Conservation (phyloP, 441 rosid genomes). For the Pelargonium cotyledonis region DNA sequence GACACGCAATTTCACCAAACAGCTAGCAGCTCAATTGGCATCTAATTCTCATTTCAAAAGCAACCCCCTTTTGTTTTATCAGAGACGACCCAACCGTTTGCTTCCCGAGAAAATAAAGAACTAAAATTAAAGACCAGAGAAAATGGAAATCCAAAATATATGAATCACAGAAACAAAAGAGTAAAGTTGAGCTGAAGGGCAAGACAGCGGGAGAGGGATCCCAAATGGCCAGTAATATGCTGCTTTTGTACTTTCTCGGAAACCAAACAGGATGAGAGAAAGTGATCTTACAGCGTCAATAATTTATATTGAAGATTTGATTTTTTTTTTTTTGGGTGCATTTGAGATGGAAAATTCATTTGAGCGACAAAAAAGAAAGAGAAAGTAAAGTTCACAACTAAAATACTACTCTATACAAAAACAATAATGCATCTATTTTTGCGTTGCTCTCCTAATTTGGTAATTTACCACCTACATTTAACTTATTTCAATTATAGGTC, state of each 20-base stretch:
- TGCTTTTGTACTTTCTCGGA: conserved; percentile 26
- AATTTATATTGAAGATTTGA: not conserved
- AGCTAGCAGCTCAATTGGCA: conserved; percentile 8
- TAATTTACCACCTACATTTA: no score
- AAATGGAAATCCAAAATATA: conserved; percentile 14
- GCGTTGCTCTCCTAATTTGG: conserved; percentile 13
- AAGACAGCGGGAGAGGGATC: conserved; percentile 38
- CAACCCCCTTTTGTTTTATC: not conserved
- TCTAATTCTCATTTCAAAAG: not conserved
- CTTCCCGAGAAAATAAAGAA: conserved; percentile 11
- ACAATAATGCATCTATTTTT: conserved; percentile 30
- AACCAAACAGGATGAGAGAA: conserved; percentile 23
- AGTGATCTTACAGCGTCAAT: not conserved
- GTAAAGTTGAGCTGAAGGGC: not conserved
- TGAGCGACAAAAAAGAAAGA: conserved; percentile 6
- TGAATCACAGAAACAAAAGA: not conserved
- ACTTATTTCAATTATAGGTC: no score
- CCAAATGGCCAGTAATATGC: conserved; percentile 25
- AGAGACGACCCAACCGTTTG: not conserved
- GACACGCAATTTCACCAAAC: conserved; percentile 12
- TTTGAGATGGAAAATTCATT: not conserved
- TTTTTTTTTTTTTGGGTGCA: not conserved
- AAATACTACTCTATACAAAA: not conserved
- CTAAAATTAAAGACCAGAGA: not conserved
- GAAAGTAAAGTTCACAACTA: not conserved